Percentiles rank a stretch among this genome's conserved stretches.
Conservation (phyloP, 257 asterid species). For the Henckelia pumila region DNA sequence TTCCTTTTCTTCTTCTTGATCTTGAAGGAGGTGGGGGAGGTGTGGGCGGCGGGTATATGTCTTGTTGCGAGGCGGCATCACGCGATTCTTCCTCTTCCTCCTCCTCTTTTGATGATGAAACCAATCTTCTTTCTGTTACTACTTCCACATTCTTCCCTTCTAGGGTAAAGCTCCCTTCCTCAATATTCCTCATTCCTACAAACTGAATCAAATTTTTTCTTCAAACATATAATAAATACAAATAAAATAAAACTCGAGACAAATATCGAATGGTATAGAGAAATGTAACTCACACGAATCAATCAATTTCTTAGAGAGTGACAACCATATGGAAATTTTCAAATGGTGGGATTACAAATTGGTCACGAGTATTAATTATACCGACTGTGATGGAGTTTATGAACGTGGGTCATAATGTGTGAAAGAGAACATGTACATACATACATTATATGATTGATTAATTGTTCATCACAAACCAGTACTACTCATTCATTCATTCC, state of each 20-base stretch:
- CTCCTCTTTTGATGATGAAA: slow-evolving; percentile 29
- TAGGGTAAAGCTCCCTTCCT: slow-evolving; percentile 60
- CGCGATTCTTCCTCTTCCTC: slow-evolving; percentile 66
- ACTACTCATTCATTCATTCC: too few relatives aligned
- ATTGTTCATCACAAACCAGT: too few relatives aligned
- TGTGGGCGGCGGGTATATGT: slow-evolving; percentile 87
- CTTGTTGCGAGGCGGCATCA: slow-evolving; percentile 80
- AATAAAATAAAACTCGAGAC: background rate
- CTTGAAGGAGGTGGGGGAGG: slow-evolving; percentile 72
- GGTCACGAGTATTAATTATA: slow-evolving; percentile 18
- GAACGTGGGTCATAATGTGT: slow-evolving; percentile 26
- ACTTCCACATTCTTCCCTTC: slow-evolving; percentile 45
- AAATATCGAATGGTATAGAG: background rate
- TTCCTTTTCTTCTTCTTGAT: slow-evolving; percentile 94
- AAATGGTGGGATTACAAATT: too few relatives aligned
- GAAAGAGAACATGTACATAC: slow-evolving; percentile 1
- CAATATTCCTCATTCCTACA: slow-evolving; percentile 82
- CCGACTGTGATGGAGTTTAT: slow-evolving; percentile 21
- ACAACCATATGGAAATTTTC: background rate
- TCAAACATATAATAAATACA: slow-evolving; percentile 4
- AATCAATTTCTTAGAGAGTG: background rate
- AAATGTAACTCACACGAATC: background rate
- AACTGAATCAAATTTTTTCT: slow-evolving; percentile 48
- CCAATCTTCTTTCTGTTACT: slow-evolving; percentile 36
- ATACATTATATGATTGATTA: too few relatives aligned